These are phyloP conservation scores for Dalbergia oliveri DNA, from an alignment of 306 rosid species.

Conservation along the genomic window DNA sequence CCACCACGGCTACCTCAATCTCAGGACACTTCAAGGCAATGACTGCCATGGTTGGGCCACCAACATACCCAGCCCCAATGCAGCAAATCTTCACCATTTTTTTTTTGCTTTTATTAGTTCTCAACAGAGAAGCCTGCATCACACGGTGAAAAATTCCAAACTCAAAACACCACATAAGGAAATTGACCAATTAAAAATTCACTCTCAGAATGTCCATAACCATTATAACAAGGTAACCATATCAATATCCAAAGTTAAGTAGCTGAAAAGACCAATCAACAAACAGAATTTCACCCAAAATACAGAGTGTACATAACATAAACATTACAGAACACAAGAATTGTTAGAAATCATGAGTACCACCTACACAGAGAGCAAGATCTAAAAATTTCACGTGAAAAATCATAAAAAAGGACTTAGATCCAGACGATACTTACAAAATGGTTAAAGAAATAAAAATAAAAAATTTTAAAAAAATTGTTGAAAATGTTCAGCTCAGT, in stretches of 20 bases:
- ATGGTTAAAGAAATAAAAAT: neutral
- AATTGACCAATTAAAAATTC: neutral
- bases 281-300: neutral
- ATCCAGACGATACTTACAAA: conserved; percentile 28
- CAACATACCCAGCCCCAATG: conserved; percentile 95
- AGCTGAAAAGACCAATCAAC: conserved; percentile 21
- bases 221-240: neutral
- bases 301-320: neutral
- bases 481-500: conserved; percentile 12
- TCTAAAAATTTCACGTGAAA: conserved; percentile 43
- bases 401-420: conserved; percentile 11
- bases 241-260: conserved; percentile 3
- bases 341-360: conserved; percentile 5
- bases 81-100: conserved; percentile 97
- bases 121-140: conserved; percentile 47
- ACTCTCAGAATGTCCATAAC: neutral
- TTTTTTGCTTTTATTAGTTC: conserved; percentile 12
- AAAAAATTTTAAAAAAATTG: neutral
- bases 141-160: conserved; percentile 5
- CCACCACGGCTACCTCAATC: conserved; percentile 68
- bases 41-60: conserved; percentile 98
- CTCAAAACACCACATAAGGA: conserved; percentile 2
- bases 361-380: conserved; percentile 37
- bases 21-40: conserved; percentile 76
- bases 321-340: neutral